phyloP scores from a whole-genome alignment of 2,329 filamentous ascomycete species.

The Ophiostoma perfectum region DNA sequence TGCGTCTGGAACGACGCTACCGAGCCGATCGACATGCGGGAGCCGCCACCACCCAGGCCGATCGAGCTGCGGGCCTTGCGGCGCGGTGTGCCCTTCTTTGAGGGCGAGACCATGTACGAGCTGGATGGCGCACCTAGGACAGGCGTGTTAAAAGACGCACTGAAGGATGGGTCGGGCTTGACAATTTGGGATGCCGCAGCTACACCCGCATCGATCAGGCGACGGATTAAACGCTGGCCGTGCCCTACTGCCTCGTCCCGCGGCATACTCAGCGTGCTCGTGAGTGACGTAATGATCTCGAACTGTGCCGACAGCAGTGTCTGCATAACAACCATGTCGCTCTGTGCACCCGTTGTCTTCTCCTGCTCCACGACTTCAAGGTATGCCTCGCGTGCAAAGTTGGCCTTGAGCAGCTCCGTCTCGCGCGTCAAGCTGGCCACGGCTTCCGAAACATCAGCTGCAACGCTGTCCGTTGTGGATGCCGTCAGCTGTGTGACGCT shows the following conservation, averaged over 20 bases:
- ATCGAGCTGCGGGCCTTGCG: slow-evolving; percentile 48
- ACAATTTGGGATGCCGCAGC: slow-evolving; percentile 75
- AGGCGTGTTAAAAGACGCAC: neutral
- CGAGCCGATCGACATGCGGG: slow-evolving; percentile 6
- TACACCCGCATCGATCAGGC: slow-evolving; percentile 71
- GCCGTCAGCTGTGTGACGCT: slow-evolving; percentile 72
- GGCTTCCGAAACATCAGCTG: slow-evolving; percentile 57
- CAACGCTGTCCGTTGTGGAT: slow-evolving; percentile 57
- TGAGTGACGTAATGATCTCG: slow-evolving; percentile 78
- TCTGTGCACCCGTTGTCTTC: slow-evolving; percentile 47
- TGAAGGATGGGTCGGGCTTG: slow-evolving; percentile 66
- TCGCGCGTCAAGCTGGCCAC: slow-evolving; percentile 70
- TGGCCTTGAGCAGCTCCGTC: slow-evolving; percentile 76
- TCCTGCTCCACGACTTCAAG: slow-evolving; percentile 77
- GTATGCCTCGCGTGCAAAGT: slow-evolving; percentile 74
- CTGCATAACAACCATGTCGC: slow-evolving; percentile 73
- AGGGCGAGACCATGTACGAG: slow-evolving; percentile 61
- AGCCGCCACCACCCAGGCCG: slow-evolving; percentile 31
- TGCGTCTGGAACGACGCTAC: slow-evolving; percentile 25
- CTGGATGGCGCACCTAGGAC: neutral
- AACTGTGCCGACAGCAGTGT: slow-evolving; percentile 85
- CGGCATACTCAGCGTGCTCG: slow-evolving; percentile 73
- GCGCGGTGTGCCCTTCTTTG: slow-evolving; percentile 70
- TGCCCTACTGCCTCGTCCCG: slow-evolving; percentile 77
- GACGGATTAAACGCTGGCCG: slow-evolving; percentile 70